Evolutionary conservation across 768 basidiomycete species (phyloP).

Genomic region (Suillus discolor): DNA sequence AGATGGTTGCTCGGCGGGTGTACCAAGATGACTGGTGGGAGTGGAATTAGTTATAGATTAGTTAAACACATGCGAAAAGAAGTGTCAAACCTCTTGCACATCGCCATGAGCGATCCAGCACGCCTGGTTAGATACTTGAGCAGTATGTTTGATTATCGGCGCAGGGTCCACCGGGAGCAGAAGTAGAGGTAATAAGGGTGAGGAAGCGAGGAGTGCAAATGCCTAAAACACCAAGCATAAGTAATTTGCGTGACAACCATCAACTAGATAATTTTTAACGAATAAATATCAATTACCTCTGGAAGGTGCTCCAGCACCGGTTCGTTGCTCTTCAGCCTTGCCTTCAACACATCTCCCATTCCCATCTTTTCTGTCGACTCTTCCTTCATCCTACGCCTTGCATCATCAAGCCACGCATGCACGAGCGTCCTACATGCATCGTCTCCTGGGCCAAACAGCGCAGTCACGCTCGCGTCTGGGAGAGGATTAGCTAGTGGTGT

Average conservation of each 20-base stretch:
- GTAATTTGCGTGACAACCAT: background rate
- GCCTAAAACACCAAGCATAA: slow-evolving; percentile 46
- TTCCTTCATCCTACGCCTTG: slow-evolving; percentile 50
- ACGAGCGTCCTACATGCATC: background rate
- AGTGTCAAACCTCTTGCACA: slow-evolving; percentile 53
- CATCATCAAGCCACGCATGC: slow-evolving; percentile 41
- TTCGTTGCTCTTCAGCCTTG: slow-evolving; percentile 66
- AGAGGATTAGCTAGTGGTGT: background rate
- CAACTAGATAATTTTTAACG: background rate
- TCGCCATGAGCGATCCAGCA: slow-evolving; percentile 59
- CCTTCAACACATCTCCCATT: slow-evolving; percentile 53
- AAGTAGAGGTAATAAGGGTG: slow-evolving; percentile 30
- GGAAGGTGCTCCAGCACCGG: slow-evolving; percentile 66
- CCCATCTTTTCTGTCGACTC: slow-evolving; percentile 25
- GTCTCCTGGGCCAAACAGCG: background rate
- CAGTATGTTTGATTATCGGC: slow-evolving; percentile 63
- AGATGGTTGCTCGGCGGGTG: slow-evolving; percentile 62
- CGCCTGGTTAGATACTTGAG: slow-evolving; percentile 67
- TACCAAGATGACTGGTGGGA: slow-evolving; percentile 69
- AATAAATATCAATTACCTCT: slow-evolving; percentile 45
- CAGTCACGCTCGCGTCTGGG: background rate
- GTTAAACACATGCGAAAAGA: background rate
- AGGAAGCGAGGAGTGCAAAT: slow-evolving; percentile 66
- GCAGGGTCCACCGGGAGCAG: slow-evolving; percentile 57
- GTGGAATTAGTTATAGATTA: background rate